Percentiles rank a stretch among this genome's conserved stretches.
phyloP scores from a whole-genome alignment of 2,329 filamentous ascomycete genomes.

The Microdochium bolleyi region DNA sequence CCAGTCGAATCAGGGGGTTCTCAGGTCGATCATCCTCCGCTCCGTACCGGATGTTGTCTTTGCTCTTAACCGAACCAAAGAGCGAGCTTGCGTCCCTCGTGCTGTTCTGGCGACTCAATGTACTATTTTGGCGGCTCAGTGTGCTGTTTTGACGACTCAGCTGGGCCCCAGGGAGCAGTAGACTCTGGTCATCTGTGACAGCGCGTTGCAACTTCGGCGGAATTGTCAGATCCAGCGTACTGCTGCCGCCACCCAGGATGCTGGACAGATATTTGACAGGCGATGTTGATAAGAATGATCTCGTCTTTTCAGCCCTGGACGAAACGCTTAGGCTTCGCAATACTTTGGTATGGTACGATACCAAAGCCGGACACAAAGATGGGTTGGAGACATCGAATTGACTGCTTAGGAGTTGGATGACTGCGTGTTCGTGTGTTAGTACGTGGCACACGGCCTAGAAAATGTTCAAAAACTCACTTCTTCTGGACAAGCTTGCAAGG shows the following conservation, averaged over 20 bases:
- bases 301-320: slow-evolving; percentile 55
- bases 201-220: slow-evolving; percentile 32
- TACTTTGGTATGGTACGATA: slow-evolving; percentile 72
- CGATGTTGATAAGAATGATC: slow-evolving; percentile 69
- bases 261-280: slow-evolving; percentile 86
- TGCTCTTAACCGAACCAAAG: slow-evolving; percentile 45
- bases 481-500: slow-evolving; percentile 63
- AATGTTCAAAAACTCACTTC: slow-evolving; percentile 58
- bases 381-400: slow-evolving; percentile 63
- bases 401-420: slow-evolving; percentile 63
- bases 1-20: slow-evolving; percentile 64
- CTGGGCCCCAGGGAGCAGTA: slow-evolving; percentile 29
- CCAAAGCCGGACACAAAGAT: slow-evolving; percentile 56
- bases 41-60: slow-evolving; percentile 30
- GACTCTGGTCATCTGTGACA: slow-evolving; percentile 21
- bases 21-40: slow-evolving; percentile 46
- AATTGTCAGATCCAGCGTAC: slow-evolving; percentile 28
- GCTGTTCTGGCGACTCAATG: too few relatives aligned
- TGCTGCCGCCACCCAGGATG: slow-evolving; percentile 53
- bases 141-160: slow-evolving; percentile 23
- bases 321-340: slow-evolving; percentile 61
- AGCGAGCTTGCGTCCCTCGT: slow-evolving; percentile 40
- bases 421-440: slow-evolving; percentile 25
- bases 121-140: slow-evolving; percentile 15
- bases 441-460: too few relatives aligned